Conservation (phyloP, 106 monocot species). For the Iris macrosiphon region DNA sequence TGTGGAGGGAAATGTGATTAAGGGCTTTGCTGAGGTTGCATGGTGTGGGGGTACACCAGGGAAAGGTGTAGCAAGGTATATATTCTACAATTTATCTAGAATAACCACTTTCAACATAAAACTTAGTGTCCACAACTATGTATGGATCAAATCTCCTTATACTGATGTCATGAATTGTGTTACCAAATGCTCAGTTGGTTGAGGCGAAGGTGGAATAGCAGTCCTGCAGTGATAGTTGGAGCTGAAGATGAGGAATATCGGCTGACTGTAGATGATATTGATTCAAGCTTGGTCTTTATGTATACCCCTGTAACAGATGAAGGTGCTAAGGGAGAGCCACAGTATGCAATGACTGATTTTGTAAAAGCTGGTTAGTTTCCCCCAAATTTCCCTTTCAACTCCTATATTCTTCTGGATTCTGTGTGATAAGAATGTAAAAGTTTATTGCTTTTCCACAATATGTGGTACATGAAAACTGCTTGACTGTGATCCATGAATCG, state of each 20-base stretch:
- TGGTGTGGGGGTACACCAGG: slow-evolving; percentile 99
- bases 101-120: too few species aligned
- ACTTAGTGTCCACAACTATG: too few species aligned
- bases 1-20: slow-evolving; percentile 86
- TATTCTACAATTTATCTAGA: slow-evolving; percentile 2
- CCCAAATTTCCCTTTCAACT: not conserved
- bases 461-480: too few species aligned
- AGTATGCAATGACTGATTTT: slow-evolving; percentile 85
- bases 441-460: not conserved
- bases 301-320: slow-evolving; percentile 89
- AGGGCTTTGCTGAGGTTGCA: slow-evolving; percentile 76
- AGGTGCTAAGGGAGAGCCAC: slow-evolving; percentile 77
- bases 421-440: not conserved
- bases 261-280: slow-evolving; percentile 70
- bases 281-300: slow-evolving; percentile 86
- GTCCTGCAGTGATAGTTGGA: slow-evolving; percentile 65
- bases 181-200: slow-evolving; percentile 52
- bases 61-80: slow-evolving; percentile 82
- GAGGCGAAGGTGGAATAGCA: slow-evolving; percentile 82
- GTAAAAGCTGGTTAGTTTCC: slow-evolving; percentile 72
- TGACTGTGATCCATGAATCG: too few species aligned
- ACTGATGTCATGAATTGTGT: not conserved
- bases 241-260: slow-evolving; percentile 79
- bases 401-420: not conserved
- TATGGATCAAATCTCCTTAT: not conserved